These are phyloP conservation scores for Crithidia thermophila DNA, from an alignment of 208 protist genomes.

Conservation along the genomic window DNA sequence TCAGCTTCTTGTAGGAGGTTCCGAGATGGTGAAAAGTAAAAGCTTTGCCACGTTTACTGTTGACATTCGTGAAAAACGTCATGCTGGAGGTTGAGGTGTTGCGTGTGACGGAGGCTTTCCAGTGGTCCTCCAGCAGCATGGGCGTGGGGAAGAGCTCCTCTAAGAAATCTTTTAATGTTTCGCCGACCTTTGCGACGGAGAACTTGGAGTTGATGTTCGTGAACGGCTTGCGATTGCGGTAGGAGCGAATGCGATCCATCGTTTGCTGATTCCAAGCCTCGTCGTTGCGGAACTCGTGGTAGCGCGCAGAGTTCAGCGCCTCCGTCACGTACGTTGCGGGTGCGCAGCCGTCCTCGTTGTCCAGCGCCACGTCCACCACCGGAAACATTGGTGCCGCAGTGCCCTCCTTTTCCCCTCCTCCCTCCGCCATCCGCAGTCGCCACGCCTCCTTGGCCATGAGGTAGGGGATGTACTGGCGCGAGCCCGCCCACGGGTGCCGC, in stretches of 20 bases:
- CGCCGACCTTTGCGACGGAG: neutral
- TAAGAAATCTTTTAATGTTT: slow-evolving; percentile 7
- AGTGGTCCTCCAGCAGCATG: slow-evolving; percentile 15
- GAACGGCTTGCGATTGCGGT: slow-evolving; percentile 2
- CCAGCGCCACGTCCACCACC: slow-evolving; percentile 20
- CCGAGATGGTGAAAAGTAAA: neutral
- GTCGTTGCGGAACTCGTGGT: slow-evolving; percentile 21
- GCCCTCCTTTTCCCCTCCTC: neutral
- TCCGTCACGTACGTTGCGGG: slow-evolving; percentile 22
- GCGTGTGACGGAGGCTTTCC: neutral
- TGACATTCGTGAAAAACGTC: neutral
- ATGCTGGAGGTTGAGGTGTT: neutral
- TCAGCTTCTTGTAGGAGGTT: neutral
- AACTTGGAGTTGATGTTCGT: slow-evolving; percentile 31
- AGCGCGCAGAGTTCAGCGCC: neutral
- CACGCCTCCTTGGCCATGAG: slow-evolving; percentile 28
- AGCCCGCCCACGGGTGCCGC: slow-evolving; percentile 23
- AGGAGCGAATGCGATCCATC: slow-evolving; percentile 9
- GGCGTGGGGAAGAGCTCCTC: slow-evolving; percentile 21
- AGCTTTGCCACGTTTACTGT: no score
- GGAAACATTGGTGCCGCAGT: slow-evolving; percentile 10
- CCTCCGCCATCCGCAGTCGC: slow-evolving; percentile 10
- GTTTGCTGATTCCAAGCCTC: neutral
- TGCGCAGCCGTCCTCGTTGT: slow-evolving; percentile 29
- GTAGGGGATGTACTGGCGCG: slow-evolving; percentile 27